Base-by-base conservation (phyloP, 768 basidiomycete genomes). In the Tulasnella sp. region DNA sequence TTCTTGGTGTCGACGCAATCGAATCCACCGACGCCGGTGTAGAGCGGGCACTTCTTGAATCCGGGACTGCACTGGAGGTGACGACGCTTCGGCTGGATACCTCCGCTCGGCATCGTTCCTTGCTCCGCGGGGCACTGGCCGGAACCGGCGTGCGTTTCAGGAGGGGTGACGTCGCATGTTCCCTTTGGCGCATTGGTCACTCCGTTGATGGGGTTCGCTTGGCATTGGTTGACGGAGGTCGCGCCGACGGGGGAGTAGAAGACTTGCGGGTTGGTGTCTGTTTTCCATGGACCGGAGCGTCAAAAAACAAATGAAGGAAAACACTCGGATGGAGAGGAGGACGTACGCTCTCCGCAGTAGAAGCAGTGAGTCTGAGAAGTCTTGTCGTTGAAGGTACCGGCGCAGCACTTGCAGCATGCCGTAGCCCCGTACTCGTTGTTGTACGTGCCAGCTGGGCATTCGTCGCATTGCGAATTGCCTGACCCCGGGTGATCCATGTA, bases 1-100 rank as follows among this genome's bases (percentile, higher is more conserved):
- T 77, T 77, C 26, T 29, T 57, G 29, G 72, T 20, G 69, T 77
- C 77, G 26, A 77, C 75, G 75, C 75, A 77, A 16, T 77, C 75
- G 67, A 67, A 77, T 6, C 75, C 75, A 26, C 75, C 75, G 20
- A 61, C 23, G 29, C 75, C 61, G 29, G n/a, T 23, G 48, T 39
- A 70, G 1, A 67, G 57, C 18, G 67, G 40, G 46, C 75, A 77
- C 13, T 37, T 46, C 67, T 77, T 77, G 51, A 74, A 42, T 10
- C 75, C 75, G 16, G 20, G 20, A 20, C n/a, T 70, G 55, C 77
- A 77, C 7, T 29, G 23, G 46, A 55, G 39, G 46, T 26, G 39
- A 23, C 46, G 37, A n/a, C 44, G 35, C 42, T 57, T 29, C 13
- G 26, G 40, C 26, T 55, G 37, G 1, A 74, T 32, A 1, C 5